phyloP scores from a whole-genome alignment of 2,329 filamentous ascomycete species.

The Apiospora pterosperma region DNA sequence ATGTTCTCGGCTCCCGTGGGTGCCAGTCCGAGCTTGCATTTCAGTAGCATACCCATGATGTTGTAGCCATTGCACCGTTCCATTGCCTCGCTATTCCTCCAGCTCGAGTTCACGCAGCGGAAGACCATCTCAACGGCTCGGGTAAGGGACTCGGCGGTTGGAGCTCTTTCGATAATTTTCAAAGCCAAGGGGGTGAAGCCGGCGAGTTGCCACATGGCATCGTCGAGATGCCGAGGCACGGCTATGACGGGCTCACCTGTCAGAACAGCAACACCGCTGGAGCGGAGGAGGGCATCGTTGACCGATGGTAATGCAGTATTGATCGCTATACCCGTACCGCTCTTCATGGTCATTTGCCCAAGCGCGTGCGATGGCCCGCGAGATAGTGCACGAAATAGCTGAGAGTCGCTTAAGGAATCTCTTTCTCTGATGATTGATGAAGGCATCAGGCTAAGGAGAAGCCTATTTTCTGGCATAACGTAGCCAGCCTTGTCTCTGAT shows the following conservation, averaged over 20 bases:
- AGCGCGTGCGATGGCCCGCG: slow-evolving; percentile 66
- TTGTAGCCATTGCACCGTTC: slow-evolving; percentile 93
- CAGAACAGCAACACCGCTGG: slow-evolving; percentile 77
- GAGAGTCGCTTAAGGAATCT: slow-evolving; percentile 73
- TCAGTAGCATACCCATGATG: slow-evolving; percentile 77
- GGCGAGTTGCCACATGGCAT: slow-evolving; percentile 89
- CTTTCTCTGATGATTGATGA: slow-evolving; percentile 78
- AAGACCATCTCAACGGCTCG: slow-evolving; percentile 82
- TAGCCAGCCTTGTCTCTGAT: slow-evolving; percentile 81
- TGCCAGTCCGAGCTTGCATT: slow-evolving; percentile 70
- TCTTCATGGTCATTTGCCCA: slow-evolving; percentile 66
- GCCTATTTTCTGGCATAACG: slow-evolving; percentile 75
- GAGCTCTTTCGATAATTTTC: slow-evolving; percentile 77
- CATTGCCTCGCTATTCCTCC: slow-evolving; percentile 98
- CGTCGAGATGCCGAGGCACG: slow-evolving; percentile 80
- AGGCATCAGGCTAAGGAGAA: slow-evolving; percentile 81
- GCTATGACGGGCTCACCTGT: slow-evolving; percentile 80
- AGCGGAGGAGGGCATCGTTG: slow-evolving; percentile 80
- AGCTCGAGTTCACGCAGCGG: slow-evolving; percentile 81
- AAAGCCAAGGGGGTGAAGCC: slow-evolving; percentile 84
- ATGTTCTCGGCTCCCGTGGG: slow-evolving; percentile 30
- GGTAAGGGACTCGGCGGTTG: slow-evolving; percentile 65
- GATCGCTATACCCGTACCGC: slow-evolving; percentile 75
- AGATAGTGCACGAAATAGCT: slow-evolving; percentile 73
- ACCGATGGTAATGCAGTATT: slow-evolving; percentile 86